These are phyloP conservation scores for Laguncularia racemosa DNA, from an alignment of 345 rosid genomes.

Conservation along the genomic window DNA sequence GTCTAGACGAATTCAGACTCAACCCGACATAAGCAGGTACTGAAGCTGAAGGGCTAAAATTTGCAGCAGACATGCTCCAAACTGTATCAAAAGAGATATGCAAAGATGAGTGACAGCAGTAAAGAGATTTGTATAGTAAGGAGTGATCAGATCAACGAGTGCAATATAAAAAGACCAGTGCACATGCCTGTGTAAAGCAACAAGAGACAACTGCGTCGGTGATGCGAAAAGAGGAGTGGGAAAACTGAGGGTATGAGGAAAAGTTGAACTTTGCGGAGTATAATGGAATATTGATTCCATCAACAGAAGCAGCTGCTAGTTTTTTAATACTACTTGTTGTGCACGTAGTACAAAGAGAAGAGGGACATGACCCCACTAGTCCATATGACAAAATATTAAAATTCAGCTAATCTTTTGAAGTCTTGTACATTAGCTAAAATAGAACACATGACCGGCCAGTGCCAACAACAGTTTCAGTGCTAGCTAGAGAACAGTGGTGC, in stretches of 20 bases:
- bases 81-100: neutral
- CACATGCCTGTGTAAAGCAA: conserved; percentile 7
- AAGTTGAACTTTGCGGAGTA: conserved; percentile 6
- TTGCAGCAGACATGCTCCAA: conserved; percentile 35
- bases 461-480: too few species aligned
- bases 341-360: too few species aligned
- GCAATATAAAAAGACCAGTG: conserved; percentile 14
- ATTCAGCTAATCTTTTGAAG: too few species aligned
- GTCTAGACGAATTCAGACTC: conserved; percentile 20
- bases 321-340: too few species aligned
- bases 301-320: conserved; percentile 18
- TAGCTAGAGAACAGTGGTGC: too few species aligned
- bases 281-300: conserved; percentile 20
- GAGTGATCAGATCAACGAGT: conserved; percentile 6
- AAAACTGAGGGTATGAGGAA: conserved; percentile 6
- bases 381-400: too few species aligned
- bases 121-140: neutral
- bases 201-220: neutral
- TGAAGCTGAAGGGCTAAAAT: conserved; percentile 26
- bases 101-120: neutral
- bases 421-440: too few species aligned
- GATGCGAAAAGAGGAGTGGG: neutral
- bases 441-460: too few species aligned
- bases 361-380: too few species aligned
- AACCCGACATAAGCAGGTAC: conserved; percentile 27